phyloP scores from a whole-genome alignment of 192 early-diverging fungal genomes.

The Coemansia sp. region DNA sequence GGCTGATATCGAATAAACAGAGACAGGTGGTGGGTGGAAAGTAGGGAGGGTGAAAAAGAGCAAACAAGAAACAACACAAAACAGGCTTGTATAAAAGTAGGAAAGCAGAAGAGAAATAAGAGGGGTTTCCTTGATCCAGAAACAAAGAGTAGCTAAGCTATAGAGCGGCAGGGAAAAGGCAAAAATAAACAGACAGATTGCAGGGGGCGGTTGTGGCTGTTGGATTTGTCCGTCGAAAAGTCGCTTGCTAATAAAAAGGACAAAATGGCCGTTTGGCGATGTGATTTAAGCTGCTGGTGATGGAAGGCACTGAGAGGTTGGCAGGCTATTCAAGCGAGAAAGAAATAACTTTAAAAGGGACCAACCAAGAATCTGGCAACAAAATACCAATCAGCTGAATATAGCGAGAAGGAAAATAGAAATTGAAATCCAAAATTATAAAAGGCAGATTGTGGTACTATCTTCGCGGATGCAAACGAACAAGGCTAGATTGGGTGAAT shows the following conservation, averaged over 20 bases:
- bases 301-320: not conserved
- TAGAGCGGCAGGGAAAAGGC: not conserved
- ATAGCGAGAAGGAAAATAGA: not conserved
- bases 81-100: not conserved
- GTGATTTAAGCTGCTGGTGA: not conserved
- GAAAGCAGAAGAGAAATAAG: not conserved
- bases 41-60: not conserved
- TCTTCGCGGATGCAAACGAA: not conserved
- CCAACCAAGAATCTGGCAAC: not conserved
- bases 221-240: not conserved
- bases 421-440: not conserved
- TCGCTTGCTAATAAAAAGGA: not conserved
- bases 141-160: not conserved
- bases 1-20: not conserved
- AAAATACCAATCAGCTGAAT: not conserved
- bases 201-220: not conserved
- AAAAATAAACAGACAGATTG: not conserved
- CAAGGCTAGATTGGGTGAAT: not conserved
- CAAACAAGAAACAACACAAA: not conserved
- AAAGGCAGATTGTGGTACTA: slow-evolving; percentile 4
- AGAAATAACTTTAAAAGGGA: not conserved
- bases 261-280: not conserved
- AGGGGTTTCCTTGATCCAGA: not conserved
- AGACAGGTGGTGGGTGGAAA: not conserved
- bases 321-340: not conserved